Conservation (phyloP, 148 eudicot species). For the Vaccinium darrowii region DNA sequence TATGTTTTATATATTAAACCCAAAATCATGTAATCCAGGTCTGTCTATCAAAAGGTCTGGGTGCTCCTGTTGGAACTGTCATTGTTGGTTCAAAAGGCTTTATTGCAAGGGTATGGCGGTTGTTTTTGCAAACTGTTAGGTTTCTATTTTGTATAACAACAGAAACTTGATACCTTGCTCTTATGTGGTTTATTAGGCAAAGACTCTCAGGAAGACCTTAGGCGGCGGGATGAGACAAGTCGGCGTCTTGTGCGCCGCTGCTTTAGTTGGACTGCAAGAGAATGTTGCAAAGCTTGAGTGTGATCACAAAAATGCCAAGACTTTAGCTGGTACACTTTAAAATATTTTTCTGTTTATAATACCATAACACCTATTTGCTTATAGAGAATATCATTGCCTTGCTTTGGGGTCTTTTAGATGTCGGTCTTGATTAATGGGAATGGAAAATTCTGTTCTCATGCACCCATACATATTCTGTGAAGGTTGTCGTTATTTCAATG, state of each 20-base stretch:
- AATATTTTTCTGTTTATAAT: not conserved
- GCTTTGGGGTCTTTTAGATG: not conserved
- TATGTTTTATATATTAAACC: not conserved
- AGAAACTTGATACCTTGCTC: not conserved
- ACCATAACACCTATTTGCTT: no score
- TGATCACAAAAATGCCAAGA: conserved; percentile 86
- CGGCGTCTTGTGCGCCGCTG: conserved; percentile 91
- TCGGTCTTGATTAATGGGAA: not conserved
- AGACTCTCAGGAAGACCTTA: conserved; percentile 70
- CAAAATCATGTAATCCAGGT: conserved; percentile 41
- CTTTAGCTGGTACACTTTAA: conserved; percentile 64
- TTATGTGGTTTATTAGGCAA: conserved; percentile 47
- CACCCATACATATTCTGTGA: not conserved
- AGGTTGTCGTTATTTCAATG: not conserved
- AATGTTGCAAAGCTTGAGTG: conserved; percentile 64
- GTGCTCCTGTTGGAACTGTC: conserved; percentile 91
- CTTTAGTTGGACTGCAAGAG: conserved; percentile 79
- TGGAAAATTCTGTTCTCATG: not conserved
- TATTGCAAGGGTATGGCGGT: conserved; percentile 55
- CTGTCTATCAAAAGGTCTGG: conserved; percentile 93
- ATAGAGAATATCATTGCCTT: not conserved
- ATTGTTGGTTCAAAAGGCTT: conserved; percentile 85
- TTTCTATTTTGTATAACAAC: not conserved
- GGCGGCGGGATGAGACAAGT: conserved; percentile 99
- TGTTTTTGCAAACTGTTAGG: not conserved